Evolutionary conservation across 768 basidiomycete species (phyloP), one percentile per base, ranked within the genome.

Genomic region (Goffeauzyma gilvescens): DNA sequence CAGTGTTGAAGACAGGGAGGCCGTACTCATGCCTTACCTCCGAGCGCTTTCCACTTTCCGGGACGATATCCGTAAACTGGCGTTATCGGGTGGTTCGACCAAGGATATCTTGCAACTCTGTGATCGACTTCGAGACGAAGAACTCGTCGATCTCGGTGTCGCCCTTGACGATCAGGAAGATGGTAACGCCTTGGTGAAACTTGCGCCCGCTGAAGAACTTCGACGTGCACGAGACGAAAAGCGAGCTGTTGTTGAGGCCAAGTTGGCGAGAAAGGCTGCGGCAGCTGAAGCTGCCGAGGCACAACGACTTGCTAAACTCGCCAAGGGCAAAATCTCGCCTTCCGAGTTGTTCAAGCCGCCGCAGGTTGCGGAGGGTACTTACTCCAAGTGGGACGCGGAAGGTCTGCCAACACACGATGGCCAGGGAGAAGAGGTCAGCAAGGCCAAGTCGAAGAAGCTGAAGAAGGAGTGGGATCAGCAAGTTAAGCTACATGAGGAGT

Each of bases 101-200:
- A 76, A 76, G 59, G 81, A 89, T 48, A 81, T 95, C 49, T 67
- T 98, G 35, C 71, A 75, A 17, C 72, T 93, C 18, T 87, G 78
- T 55, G 93, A 98, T 67, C 76, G 75, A 50, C 71, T 98, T 46
- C 75, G 93, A 13, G 90, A 96, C 58, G 68, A 73, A 25, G 89
- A 93, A 56, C 68, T 95, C 32, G 78, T 89, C 32, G 79, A 86
- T n/a, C 69, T 96, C 38, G 93, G 93, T 6, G 84, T 98, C 5
- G 87, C 87, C 6, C 68, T 98, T 25, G 93, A 96, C 59, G 93
- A 98, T 67, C 84, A 86, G 67, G 85, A 89, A 70, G 86, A 89
- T 67, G 89, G 89, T n/a, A 78, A 76, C 55, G 90, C 90, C 3
- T 75, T 95, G 23, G 81, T 93, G 46, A 96, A 96, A 64, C 70